Conservation (phyloP, 2,329 filamentous ascomycete genomes). For the Coniochaeta ligniaria region DNA sequence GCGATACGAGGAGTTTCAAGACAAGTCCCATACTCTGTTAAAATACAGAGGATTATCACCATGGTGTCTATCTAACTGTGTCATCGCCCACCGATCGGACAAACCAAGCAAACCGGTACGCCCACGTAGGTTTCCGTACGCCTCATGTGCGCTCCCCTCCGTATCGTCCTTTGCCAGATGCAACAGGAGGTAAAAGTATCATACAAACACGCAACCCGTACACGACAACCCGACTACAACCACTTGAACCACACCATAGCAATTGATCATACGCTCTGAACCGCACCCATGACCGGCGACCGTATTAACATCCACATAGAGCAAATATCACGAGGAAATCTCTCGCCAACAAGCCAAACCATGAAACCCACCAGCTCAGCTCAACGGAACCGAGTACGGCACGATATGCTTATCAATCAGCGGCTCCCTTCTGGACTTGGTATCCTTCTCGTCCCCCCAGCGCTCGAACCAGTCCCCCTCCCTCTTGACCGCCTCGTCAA, state of each 20-base stretch:
- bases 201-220: background rate
- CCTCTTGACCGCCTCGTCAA: constrained; percentile 56
- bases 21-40: too few relatives aligned
- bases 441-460: constrained; percentile 64
- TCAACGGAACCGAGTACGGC: constrained; percentile 30
- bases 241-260: background rate
- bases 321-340: background rate
- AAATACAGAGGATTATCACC: too few relatives aligned
- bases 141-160: background rate
- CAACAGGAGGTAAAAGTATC: background rate
- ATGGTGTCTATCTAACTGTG: too few relatives aligned
- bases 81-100: background rate
- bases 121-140: background rate
- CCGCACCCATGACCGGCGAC: background rate
- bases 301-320: background rate
- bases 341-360: background rate
- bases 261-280: background rate
- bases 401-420: constrained; percentile 59
- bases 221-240: background rate
- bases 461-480: constrained; percentile 66
- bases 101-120: background rate
- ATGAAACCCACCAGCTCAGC: background rate
- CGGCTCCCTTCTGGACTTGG: constrained; percentile 43
- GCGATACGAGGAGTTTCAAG: background rate
- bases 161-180: background rate